These are phyloP conservation scores for Acanthamoeba royreba DNA, from an alignment of 208 protist genomes.

Conservation along the genomic window DNA sequence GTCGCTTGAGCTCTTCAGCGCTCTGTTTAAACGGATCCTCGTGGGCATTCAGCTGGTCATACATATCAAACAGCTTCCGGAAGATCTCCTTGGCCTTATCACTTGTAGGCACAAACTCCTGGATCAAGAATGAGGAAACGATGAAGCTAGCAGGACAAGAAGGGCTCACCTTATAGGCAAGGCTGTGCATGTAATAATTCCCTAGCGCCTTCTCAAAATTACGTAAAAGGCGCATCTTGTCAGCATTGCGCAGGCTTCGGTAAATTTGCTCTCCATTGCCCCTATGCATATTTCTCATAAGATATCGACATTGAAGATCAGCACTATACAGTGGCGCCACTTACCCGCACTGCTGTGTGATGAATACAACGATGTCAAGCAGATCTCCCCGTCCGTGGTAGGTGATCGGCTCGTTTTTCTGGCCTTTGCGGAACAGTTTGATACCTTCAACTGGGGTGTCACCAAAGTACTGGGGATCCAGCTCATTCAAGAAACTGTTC, in stretches of 20 bases:
- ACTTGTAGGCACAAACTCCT: neutral
- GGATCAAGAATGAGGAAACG: neutral
- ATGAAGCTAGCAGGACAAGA: neutral
- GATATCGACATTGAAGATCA: neutral
- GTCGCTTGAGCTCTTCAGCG: neutral
- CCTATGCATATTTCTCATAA: neutral
- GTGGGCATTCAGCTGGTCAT: neutral
- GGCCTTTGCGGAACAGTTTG: neutral
- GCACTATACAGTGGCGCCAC: neutral
- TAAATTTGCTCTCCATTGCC: neutral
- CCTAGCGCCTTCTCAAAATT: neutral
- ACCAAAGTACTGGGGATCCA: neutral
- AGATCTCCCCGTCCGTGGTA: neutral
- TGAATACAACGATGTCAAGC: neutral
- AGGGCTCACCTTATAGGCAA: neutral
- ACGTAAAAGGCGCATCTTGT: neutral
- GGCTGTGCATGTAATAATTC: neutral
- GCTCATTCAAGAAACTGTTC: neutral
- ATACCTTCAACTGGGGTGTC: neutral
- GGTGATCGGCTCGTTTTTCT: neutral
- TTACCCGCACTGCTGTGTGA: neutral
- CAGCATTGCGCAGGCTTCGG: neutral
- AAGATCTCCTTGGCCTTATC: neutral
- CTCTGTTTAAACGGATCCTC: neutral
- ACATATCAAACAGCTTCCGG: neutral